These are phyloP conservation scores for Thelonectria olida DNA, from an alignment of 2,329 filamentous ascomycete species.

Conservation along the genomic window DNA sequence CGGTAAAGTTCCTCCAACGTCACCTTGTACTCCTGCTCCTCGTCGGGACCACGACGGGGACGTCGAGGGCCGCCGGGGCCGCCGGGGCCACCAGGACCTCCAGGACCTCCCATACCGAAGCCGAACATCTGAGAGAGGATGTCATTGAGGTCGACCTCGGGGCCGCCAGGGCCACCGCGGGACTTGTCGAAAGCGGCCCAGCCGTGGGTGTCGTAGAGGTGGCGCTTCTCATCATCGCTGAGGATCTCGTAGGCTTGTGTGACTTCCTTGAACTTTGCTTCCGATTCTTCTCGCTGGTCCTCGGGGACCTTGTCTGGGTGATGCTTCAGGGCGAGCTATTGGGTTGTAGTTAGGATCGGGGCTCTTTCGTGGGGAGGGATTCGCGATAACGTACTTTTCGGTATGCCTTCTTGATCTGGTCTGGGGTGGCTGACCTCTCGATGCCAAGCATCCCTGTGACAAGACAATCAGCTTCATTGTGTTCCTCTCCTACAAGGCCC, in stretches of 20 bases:
- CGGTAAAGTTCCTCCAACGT: conserved; percentile 96
- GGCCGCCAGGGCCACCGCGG: conserved; percentile 70
- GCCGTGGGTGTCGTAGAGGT: conserved; percentile 91
- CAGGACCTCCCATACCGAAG: conserved; percentile 72
- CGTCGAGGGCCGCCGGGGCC: conserved; percentile 65
- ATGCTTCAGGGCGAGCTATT: conserved; percentile 82
- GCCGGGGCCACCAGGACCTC: conserved; percentile 53
- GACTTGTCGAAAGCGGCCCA: conserved; percentile 94
- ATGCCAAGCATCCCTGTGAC: conserved; percentile 80
- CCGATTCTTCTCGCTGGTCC: conserved; percentile 83
- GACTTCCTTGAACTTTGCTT: conserved; percentile 91
- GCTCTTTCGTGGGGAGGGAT: background rate
- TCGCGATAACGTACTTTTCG: conserved; percentile 75
- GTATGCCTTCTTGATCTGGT: conserved; percentile 95
- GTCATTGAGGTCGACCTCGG: conserved; percentile 88
- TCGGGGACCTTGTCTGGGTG: conserved; percentile 97
- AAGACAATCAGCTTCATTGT: conserved; percentile 22
- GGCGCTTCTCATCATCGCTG: conserved; percentile 91
- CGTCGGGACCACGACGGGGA: conserved; percentile 79
- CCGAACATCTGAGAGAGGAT: conserved; percentile 93
- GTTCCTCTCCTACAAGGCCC: background rate
- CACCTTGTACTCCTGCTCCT: conserved; percentile 92
- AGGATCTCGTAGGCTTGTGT: conserved; percentile 98
- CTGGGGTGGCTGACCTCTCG: conserved; percentile 73
- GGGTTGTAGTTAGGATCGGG: conserved; percentile 19